Evolutionary conservation across 352 stramenopile species (phyloP).

Genomic region (Phytophthora sp.): DNA sequence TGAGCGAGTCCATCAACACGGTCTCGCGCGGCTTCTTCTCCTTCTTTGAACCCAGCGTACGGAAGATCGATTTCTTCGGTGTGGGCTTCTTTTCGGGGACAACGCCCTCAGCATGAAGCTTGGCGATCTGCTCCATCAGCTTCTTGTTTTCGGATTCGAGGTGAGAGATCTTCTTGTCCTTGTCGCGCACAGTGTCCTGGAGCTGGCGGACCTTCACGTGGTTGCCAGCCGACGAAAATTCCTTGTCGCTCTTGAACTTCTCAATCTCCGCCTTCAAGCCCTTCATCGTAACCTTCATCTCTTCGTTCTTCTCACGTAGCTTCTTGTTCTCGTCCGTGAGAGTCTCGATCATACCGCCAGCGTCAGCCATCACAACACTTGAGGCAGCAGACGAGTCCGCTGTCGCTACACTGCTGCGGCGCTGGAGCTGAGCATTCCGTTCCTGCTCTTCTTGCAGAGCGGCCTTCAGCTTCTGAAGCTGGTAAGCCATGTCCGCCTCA

Average conservation of each 20-base stretch:
- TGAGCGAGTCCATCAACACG: slow-evolving; percentile 81
- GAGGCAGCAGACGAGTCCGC: slow-evolving; percentile 55
- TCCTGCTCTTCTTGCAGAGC: slow-evolving; percentile 81
- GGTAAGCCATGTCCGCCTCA: slow-evolving; percentile 87
- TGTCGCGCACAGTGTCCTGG: slow-evolving; percentile 72
- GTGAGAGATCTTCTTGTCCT: slow-evolving; percentile 76
- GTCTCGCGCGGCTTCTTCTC: slow-evolving; percentile 61
- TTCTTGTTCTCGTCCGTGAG: slow-evolving; percentile 82
- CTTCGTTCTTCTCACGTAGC: slow-evolving; percentile 78
- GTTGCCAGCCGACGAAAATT: slow-evolving; percentile 71
- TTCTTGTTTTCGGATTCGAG: slow-evolving; percentile 80
- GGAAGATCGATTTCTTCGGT: slow-evolving; percentile 82
- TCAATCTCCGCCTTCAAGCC: slow-evolving; percentile 73
- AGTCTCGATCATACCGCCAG: slow-evolving; percentile 85
- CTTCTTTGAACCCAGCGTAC: slow-evolving; percentile 86
- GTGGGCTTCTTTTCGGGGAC: slow-evolving; percentile 56
- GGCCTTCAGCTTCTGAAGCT: slow-evolving; percentile 80
- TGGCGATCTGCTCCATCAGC: slow-evolving; percentile 70
- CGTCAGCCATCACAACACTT: slow-evolving; percentile 78
- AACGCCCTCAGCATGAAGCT: slow-evolving; percentile 47
- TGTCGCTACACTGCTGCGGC: slow-evolving; percentile 50
- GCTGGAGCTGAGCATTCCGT: slow-evolving; percentile 74
- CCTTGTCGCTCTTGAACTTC: slow-evolving; percentile 82
- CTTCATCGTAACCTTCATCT: slow-evolving; percentile 68
- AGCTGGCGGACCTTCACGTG: slow-evolving; percentile 81